These are phyloP conservation scores for Neopestalotiopsis rosae DNA, from an alignment of 2,329 filamentous ascomycete genomes.

Conservation along the genomic window DNA sequence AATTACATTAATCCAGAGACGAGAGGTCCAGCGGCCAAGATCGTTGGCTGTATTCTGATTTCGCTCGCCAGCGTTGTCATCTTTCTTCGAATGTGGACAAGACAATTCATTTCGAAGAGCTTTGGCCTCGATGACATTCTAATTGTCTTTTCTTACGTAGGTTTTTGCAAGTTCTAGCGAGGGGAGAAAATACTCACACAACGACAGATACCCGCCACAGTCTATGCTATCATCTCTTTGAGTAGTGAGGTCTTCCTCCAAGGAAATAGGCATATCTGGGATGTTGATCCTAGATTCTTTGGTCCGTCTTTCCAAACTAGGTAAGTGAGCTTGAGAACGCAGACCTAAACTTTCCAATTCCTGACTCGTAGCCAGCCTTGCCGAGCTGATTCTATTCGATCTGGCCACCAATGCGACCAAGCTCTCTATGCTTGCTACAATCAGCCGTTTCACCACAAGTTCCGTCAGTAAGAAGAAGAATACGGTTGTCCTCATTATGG, in stretches of 20 bases:
- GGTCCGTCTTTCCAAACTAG: slow-evolving; percentile 31
- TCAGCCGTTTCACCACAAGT: slow-evolving; percentile 42
- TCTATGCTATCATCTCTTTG: slow-evolving; percentile 37
- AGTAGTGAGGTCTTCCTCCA: slow-evolving; percentile 32
- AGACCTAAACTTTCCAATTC: background rate
- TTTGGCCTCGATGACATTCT: slow-evolving; percentile 41
- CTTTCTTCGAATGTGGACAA: slow-evolving; percentile 35
- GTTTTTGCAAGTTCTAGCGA: slow-evolving; percentile 7
- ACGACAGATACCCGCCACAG: slow-evolving; percentile 34
- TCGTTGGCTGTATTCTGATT: slow-evolving; percentile 31
- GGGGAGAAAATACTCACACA: background rate
- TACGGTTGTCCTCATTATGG: slow-evolving; percentile 35
- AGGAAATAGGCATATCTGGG: slow-evolving; percentile 42
- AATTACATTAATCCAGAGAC: slow-evolving; percentile 35
- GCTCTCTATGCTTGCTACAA: slow-evolving; percentile 45
- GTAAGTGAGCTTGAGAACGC: slow-evolving; percentile 26
- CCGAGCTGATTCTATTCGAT: slow-evolving; percentile 42
- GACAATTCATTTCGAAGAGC: slow-evolving; percentile 34
- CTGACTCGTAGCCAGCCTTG: slow-evolving; percentile 28
- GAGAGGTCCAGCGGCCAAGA: slow-evolving; percentile 31
- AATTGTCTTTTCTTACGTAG: slow-evolving; percentile 42
- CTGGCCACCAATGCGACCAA: slow-evolving; percentile 45
- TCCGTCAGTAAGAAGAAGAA: slow-evolving; percentile 36
- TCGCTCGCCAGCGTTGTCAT: slow-evolving; percentile 31
- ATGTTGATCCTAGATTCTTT: slow-evolving; percentile 31